Conservation (phyloP, 2,329 filamentous ascomycete genomes). For the Mollisiaceae sp. region DNA sequence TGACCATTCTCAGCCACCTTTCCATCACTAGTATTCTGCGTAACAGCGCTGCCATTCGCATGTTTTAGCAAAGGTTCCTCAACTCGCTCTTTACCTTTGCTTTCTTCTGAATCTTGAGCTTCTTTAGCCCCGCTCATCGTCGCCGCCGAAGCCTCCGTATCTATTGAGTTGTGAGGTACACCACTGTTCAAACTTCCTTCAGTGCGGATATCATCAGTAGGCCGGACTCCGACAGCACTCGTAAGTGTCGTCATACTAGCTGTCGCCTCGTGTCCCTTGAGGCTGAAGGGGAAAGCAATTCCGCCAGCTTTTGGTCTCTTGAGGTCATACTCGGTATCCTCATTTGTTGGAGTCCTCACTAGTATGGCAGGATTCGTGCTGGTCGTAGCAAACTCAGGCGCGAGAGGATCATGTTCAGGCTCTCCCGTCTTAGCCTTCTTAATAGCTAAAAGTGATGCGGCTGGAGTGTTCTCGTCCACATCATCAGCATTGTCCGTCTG, state of each 20-base stretch:
- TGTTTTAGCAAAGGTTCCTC: background rate
- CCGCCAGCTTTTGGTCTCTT: conserved; percentile 71
- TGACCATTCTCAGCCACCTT: conserved; percentile 32
- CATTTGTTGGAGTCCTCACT: conserved; percentile 24
- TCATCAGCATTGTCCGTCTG: conserved; percentile 48
- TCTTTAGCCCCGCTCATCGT: background rate
- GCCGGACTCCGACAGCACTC: conserved; percentile 42
- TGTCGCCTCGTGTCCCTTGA: conserved; percentile 62
- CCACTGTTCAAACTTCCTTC: conserved; percentile 30
- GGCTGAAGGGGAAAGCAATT: conserved; percentile 74
- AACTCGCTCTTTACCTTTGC: conserved; percentile 1
- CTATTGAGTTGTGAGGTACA: conserved; percentile 14
- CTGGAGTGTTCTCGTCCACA: conserved; percentile 49
- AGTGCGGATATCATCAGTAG: conserved; percentile 31
- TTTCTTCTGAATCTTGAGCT: background rate
- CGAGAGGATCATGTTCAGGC: conserved; percentile 26
- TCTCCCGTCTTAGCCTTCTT: conserved; percentile 48
- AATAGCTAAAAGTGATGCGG: conserved; percentile 50
- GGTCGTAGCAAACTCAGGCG: conserved; percentile 29
- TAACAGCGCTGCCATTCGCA: conserved; percentile 2
- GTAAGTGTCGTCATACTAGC: conserved; percentile 73
- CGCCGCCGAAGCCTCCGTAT: background rate
- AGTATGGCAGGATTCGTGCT: conserved; percentile 27
- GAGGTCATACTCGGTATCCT: conserved; percentile 53
- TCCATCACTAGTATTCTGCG: background rate